Evolutionary conservation across 148 eudicot species (phyloP).

Genomic region (Camellia lanceoleosa): DNA sequence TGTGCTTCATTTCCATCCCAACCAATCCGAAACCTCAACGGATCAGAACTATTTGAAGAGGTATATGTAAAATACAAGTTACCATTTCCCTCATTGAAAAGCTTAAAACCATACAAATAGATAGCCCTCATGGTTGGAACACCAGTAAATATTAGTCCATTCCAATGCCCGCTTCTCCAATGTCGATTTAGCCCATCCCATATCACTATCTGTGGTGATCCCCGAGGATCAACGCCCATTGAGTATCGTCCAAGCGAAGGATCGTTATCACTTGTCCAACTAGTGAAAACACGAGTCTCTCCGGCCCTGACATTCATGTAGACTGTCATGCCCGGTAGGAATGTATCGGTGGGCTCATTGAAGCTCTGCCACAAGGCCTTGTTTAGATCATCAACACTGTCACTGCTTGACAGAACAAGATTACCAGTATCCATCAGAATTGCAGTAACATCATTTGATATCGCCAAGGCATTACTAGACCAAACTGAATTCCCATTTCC

Average conservation of each 20-base stretch:
- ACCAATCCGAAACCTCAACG: constrained; percentile 25
- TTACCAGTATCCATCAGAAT: constrained; percentile 44
- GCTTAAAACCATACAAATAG: constrained; percentile 45
- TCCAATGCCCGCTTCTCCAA: constrained; percentile 69
- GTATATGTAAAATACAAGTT: constrained; percentile 37
- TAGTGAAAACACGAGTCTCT: constrained; percentile 17
- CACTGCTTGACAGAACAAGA: constrained; percentile 15
- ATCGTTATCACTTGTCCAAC: constrained; percentile 56
- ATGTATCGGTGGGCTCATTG: constrained; percentile 45
- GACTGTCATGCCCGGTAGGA: constrained; percentile 36
- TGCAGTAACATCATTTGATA: constrained; percentile 20
- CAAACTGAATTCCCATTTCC: constrained; percentile 28
- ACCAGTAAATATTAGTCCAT: constrained; percentile 46
- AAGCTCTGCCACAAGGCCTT: constrained; percentile 54
- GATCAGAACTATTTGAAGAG: constrained; percentile 17
- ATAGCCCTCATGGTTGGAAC: constrained; percentile 39
- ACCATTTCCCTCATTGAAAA: constrained; percentile 24
- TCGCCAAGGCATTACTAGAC: constrained; percentile 31
- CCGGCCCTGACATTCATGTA: constrained; percentile 16
- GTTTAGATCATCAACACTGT: neutral
- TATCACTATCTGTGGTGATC: constrained; percentile 47
- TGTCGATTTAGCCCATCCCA: constrained; percentile 39
- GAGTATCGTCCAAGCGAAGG: constrained; percentile 55
- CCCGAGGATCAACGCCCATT: constrained; percentile 50
- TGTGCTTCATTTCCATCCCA: constrained; percentile 31